These are phyloP conservation scores for Whalleya microplaca DNA, from an alignment of 2,329 filamentous ascomycete genomes.

Conservation along the genomic window DNA sequence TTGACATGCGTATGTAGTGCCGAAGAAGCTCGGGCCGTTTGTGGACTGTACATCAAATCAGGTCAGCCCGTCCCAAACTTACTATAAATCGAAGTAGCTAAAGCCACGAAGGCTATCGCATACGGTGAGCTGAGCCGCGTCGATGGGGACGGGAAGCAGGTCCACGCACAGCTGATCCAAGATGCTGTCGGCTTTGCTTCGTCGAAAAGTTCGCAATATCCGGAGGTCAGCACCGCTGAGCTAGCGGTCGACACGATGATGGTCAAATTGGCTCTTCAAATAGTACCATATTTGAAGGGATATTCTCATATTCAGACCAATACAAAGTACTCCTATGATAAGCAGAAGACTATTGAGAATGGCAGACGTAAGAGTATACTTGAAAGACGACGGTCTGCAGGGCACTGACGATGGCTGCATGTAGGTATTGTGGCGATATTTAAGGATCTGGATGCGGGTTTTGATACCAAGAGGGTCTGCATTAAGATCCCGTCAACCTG, in stretches of 20 bases:
- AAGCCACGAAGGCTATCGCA: slow-evolving; percentile 49
- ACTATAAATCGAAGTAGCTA: slow-evolving; percentile 8
- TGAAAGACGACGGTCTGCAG: background rate
- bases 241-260: slow-evolving; percentile 62
- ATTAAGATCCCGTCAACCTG: slow-evolving; percentile 68
- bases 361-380: slow-evolving; percentile 48
- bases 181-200: slow-evolving; percentile 41
- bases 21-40: slow-evolving; percentile 50
- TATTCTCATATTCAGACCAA: slow-evolving; percentile 64
- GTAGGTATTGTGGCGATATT: slow-evolving; percentile 57
- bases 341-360: slow-evolving; percentile 52
- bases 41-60: slow-evolving; percentile 60
- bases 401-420: slow-evolving; percentile 2
- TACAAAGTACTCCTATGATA: slow-evolving; percentile 57
- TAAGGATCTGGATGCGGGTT: slow-evolving; percentile 45
- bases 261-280: slow-evolving; percentile 56
- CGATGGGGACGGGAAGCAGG: slow-evolving; percentile 36
- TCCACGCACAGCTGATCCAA: slow-evolving; percentile 43
- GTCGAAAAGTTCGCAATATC: slow-evolving; percentile 37
- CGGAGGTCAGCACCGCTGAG: slow-evolving; percentile 45
- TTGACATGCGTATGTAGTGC: slow-evolving; percentile 40
- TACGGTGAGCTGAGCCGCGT: slow-evolving; percentile 47
- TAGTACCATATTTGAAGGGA: slow-evolving; percentile 53
- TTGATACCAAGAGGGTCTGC: slow-evolving; percentile 55
- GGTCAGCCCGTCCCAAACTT: slow-evolving; percentile 35